A percentile compares a stretch with the other conserved stretches of the same genome.
These are phyloP conservation scores for Hypoxylon sp. DNA, from an alignment of 2,329 filamentous ascomycete species.

Conservation along the genomic window DNA sequence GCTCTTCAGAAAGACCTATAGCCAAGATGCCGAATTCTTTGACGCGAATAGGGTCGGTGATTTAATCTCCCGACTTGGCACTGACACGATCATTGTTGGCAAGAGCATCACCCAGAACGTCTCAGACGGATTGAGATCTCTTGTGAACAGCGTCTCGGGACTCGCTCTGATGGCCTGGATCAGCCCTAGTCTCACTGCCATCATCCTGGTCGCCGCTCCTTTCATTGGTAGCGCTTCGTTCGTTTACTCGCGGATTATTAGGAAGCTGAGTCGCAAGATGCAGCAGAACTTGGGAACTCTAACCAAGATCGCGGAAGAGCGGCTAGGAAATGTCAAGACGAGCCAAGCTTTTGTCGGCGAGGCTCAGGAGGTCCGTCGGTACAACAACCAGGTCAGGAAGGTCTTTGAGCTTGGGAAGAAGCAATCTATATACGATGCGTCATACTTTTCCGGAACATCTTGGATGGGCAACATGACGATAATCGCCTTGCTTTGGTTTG, in stretches of 20 bases:
- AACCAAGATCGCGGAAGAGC: conserved; percentile 97
- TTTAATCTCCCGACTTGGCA: conserved; percentile 93
- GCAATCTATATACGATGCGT: conserved; percentile 90
- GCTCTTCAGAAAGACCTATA: conserved; percentile 90
- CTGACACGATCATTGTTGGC: conserved; percentile 96
- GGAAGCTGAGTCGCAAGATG: conserved; percentile 91
- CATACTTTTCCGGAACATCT: conserved; percentile 89
- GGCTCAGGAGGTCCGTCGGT: conserved; percentile 88
- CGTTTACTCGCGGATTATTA: conserved; percentile 89
- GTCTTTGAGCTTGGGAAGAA: conserved; percentile 91
- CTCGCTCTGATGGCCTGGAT: conserved; percentile 97
- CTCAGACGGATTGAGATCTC: conserved; percentile 91
- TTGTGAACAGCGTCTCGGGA: conserved; percentile 91
- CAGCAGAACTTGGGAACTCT: conserved; percentile 93
- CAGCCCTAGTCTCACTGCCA: conserved; percentile 88
- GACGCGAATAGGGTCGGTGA: conserved; percentile 98
- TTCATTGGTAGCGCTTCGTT: conserved; percentile 92
- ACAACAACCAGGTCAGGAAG: conserved; percentile 91
- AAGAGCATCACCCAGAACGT: conserved; percentile 99
- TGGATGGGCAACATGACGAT: conserved; percentile 98
- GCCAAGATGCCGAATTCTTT: conserved; percentile 99
- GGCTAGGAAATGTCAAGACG: conserved; percentile 96
- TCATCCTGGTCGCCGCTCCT: conserved; percentile 88
- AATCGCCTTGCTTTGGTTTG: conserved; percentile 88
- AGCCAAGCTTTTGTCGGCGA: conserved; percentile 97